These are phyloP conservation scores for Grosmannia huntii DNA, from an alignment of 2,329 filamentous ascomycete species.

Conservation along the genomic window DNA sequence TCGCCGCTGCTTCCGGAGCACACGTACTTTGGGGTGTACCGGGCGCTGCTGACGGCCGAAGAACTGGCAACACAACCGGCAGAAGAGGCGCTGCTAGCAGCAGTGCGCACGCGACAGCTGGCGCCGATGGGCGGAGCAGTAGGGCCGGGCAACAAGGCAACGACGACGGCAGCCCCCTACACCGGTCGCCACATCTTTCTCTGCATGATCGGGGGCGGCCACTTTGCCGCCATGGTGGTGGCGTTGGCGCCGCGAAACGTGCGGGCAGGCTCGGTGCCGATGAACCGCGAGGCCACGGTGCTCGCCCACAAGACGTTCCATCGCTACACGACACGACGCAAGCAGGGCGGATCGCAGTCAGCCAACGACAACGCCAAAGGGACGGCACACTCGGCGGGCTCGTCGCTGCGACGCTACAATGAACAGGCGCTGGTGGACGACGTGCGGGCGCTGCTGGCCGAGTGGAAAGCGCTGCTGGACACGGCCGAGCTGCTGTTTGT, in stretches of 20 bases:
- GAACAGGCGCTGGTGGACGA: slow-evolving; percentile 85
- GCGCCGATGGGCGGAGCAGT: slow-evolving; percentile 15
- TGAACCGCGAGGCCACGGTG: slow-evolving; percentile 77
- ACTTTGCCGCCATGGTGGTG: slow-evolving; percentile 95
- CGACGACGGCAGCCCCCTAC: slow-evolving; percentile 41
- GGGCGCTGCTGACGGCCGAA: slow-evolving; percentile 59
- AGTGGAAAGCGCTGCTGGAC: slow-evolving; percentile 81
- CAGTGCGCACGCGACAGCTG: slow-evolving; percentile 20
- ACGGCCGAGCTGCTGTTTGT: slow-evolving; percentile 77
- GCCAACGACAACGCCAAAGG: slow-evolving; percentile 92
- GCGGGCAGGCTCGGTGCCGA: slow-evolving; percentile 53
- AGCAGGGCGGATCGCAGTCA: slow-evolving; percentile 91
- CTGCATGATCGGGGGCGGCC: slow-evolving; percentile 96
- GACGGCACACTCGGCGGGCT: slow-evolving; percentile 84
- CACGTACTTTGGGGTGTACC: slow-evolving; percentile 74
- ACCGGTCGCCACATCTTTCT: slow-evolving; percentile 81
- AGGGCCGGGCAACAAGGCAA: not conserved
- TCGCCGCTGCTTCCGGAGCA: slow-evolving; percentile 64
- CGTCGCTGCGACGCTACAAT: slow-evolving; percentile 82
- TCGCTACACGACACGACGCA: slow-evolving; percentile 87
- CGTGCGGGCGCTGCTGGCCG: slow-evolving; percentile 63
- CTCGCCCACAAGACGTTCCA: slow-evolving; percentile 97
- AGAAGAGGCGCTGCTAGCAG: not conserved
- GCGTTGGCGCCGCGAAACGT: slow-evolving; percentile 69
- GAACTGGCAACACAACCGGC: slow-evolving; percentile 36